Base-by-base conservation (phyloP, 805 yeast species). In the Sporopachydermia lactativora region DNA sequence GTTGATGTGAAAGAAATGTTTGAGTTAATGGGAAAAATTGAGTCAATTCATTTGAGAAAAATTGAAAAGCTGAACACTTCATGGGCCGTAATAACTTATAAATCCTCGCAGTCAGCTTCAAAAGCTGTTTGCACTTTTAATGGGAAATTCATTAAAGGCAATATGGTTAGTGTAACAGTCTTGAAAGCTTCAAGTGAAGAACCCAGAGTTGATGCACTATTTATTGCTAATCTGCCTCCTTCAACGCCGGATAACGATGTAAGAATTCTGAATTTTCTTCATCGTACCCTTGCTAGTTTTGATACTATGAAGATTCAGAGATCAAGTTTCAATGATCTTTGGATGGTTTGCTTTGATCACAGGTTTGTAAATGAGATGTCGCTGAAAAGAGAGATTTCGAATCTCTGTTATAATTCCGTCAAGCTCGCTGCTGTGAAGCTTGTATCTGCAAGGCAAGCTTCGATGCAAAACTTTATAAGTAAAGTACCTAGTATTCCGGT, bases 81-180 rank as follows among this genome's bases (percentile, higher is more conserved):
- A 5, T 36, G 39, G 14, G 39, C 39, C n/a, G n/a, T 36, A 17
- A 34, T 36, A 5, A 15, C 18, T 8, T 36, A 11, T 36, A 34
- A 36, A 8, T 14, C 39, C n/a, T 8, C 8, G 5, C 34, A 36
- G 13, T 17, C 34, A 5, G 14, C 39, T n/a, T 17, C 19, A 34
- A n/a, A 14, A 18, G 39, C 39, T 5, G 18, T 14, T 11, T n/a
- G 6, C 5, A 11, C 16, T 6, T 15, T 36, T n/a, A 14, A 36
- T 36, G 8, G 19, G n/a, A 11, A 11, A 36, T n/a, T 8, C 8
- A 17, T 36, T 8, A 24, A 24, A 24, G 31, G 31, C 8, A 8
- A 8, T 24, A 8, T 24, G 31, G n/a, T 24, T 8, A 24, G 31
- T 8, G 31, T 24, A 24, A 24, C 8, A 8, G n/a, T 24, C n/a